These are phyloP conservation scores for Termitomyces sp. DNA, from an alignment of 1,284 basidiomycete genomes.

Conservation along the genomic window DNA sequence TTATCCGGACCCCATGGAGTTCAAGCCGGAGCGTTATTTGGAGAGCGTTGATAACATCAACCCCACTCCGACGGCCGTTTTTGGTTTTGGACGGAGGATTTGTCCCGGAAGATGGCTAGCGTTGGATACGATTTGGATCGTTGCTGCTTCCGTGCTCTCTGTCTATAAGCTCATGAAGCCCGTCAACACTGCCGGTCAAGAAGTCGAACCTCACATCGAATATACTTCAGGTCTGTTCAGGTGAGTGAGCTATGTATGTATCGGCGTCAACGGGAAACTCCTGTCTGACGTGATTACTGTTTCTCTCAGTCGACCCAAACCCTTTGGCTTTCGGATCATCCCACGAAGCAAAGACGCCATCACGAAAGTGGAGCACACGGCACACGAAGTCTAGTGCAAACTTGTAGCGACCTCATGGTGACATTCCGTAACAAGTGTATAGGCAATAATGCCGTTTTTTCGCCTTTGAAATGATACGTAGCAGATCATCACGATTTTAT, in stretches of 20 bases:
- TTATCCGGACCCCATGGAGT: conserved; percentile 16
- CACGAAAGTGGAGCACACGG: conserved; percentile 6
- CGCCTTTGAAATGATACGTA: not conserved
- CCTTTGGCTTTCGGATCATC: conserved; percentile 7
- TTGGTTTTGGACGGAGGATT: conserved; percentile 23
- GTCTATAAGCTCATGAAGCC: conserved; percentile 14
- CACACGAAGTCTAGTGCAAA: not conserved
- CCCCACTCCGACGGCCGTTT: conserved; percentile 15
- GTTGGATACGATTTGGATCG: conserved; percentile 17
- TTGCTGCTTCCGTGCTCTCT: conserved; percentile 15
- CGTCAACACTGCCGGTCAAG: conserved; percentile 4
- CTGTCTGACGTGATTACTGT: not conserved
- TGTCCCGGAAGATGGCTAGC: conserved; percentile 20
- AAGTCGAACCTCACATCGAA: conserved; percentile 8
- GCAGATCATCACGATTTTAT: too few species aligned
- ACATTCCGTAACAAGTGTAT: not conserved
- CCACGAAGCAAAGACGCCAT: conserved; percentile 5
- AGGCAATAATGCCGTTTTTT: not conserved
- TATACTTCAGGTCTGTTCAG: conserved; percentile 10
- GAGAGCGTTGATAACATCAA: conserved; percentile 2
- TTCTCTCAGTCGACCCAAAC: conserved; percentile 8
- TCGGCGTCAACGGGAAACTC: not conserved
- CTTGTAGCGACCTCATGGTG: not conserved
- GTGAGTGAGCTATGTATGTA: not conserved
- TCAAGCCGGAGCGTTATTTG: conserved; percentile 22